phyloP scores from a whole-genome alignment of 176 grass and related monocot species.

The Oryza rufipogon region DNA sequence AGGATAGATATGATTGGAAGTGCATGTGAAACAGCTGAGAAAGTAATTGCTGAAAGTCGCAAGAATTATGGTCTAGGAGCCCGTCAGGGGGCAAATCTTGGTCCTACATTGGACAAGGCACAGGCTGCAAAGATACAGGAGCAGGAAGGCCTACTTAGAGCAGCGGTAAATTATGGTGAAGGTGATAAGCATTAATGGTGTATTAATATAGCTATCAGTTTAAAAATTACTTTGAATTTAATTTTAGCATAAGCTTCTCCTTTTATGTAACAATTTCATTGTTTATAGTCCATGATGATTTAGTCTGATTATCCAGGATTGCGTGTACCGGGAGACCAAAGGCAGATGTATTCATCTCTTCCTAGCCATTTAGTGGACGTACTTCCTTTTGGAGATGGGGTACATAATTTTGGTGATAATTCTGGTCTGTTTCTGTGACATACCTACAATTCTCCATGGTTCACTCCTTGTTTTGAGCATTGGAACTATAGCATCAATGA shows the following conservation, averaged over 20 bases:
- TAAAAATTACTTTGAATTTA: conserved; percentile 7
- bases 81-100: conserved; percentile 72
- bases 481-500: background rate
- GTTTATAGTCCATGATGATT: background rate
- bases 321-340: conserved; percentile 70
- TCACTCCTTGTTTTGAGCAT: background rate
- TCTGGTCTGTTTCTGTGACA: conserved; percentile 44
- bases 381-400: conserved; percentile 66
- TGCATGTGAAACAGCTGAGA: conserved; percentile 97
- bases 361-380: conserved; percentile 93
- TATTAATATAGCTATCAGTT: background rate
- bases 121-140: conserved; percentile 77
- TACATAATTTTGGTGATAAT: conserved; percentile 81
- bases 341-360: conserved; percentile 80
- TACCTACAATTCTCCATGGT: conserved; percentile 28
- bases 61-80: conserved; percentile 79
- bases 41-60: conserved; percentile 74
- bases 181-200: conserved; percentile 51
- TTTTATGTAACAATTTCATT: conserved; percentile 1
- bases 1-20: conserved; percentile 95
- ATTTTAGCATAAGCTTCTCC: background rate
- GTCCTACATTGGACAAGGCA: conserved; percentile 84
- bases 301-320: conserved; percentile 57
- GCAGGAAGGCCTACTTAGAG: conserved; percentile 82
- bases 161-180: conserved; percentile 87